Base-by-base conservation (phyloP, 1,139 yeast species). In the Nakaseomyces delphensis region DNA sequence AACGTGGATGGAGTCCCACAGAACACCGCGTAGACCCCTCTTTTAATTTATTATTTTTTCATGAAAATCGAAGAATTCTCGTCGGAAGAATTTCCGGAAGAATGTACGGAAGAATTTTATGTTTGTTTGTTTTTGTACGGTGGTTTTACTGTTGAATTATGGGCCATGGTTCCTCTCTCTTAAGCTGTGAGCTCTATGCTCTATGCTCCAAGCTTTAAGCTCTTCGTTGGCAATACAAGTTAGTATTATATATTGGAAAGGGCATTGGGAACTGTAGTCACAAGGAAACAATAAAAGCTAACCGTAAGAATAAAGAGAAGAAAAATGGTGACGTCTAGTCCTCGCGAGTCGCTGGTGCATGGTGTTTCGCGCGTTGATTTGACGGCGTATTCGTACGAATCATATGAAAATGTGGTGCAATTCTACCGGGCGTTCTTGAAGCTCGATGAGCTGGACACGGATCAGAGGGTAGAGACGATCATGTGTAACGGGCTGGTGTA, bases 351-450 rank as follows among this genome's bases (percentile, higher is more conserved):
- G 15, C 46, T 59, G 42, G 60, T 60, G 44, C 58, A 59, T 46
- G 64, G 64, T 51, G 59, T 63, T 19, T 54, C 62, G 27, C 50
- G 45, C 42, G 51, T 53, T 47, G 51, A 58, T 33, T 44, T 60
- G 21, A 53, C 50, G 33, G 58, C 64, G n/a, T 52, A 54, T 42
- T 59, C 63, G 10, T 38, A 50, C 38, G 54, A 46, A 18, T 45
- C 55, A 21, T 57, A 49, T 35, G 44, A 49, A 23, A 47, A 55
- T 36, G 49, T 59, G 16, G 47, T 56, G 16, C 51, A 52, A 36
- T 60, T 60, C 43, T 60, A 60, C 43, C 43, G 52, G 30, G 50
- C 48, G 31, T 51, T 57, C 30, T 31, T 36, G 24, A 24, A 31
- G 15, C 16, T 30, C 30, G 33, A 41, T 20, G 25, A 39, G 9